Evolutionary conservation across 139 green algal genomes (phyloP), one percentile per base, ranked within the genome.

Genomic region (Asterochloris sp.): DNA sequence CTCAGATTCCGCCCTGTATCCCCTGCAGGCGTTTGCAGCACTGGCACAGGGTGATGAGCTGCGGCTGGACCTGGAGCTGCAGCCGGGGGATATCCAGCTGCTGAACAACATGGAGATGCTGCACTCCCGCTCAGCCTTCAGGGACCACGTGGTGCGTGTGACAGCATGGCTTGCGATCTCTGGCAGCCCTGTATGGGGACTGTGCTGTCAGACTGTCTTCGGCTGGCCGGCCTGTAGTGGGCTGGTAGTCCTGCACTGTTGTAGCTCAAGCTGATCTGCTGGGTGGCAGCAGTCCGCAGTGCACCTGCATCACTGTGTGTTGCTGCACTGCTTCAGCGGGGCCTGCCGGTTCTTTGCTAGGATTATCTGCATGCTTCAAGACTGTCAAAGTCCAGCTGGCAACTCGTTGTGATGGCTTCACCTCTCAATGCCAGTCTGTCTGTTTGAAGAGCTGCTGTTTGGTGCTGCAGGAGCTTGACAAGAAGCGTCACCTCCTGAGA

Each of bases 1-100:
- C n/a, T n/a, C n/a, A 54, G 38, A 54, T 54, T 6, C 6, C 38
- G 6, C 6, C 38, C 38, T 54, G 38, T 6, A 54, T 54, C 38
- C 38, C 38, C 38, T 79, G 75, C 75, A 28, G 15, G 62, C 24
- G 29, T 79, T 81, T 61, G 69, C 69, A 23, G 61, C 60, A 6
- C 38, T 81, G 13, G 76, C 76, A 2, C 60, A 47, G 23, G 82
- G 67, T 21, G 84, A 93, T 47, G 79, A 83, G 66, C 83, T 95
- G 78, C 85, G 89, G 15, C 75, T 95, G 81, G 86, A 93, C 83
- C 86, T 83, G 26, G 84, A 85, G 75, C 89, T 95, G 77, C 81
- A 91, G 85, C 88, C 90, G n/a, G 89, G 88, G 17, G 91, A 94
- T 81, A 83, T 95, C 16, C 91, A 95, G 88, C 77, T 95, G 38